Evolutionary conservation across 2,329 filamentous ascomycete species (phyloP), one percentile per base, ranked within the genome.

Genomic region (Calonectria pteridis): DNA sequence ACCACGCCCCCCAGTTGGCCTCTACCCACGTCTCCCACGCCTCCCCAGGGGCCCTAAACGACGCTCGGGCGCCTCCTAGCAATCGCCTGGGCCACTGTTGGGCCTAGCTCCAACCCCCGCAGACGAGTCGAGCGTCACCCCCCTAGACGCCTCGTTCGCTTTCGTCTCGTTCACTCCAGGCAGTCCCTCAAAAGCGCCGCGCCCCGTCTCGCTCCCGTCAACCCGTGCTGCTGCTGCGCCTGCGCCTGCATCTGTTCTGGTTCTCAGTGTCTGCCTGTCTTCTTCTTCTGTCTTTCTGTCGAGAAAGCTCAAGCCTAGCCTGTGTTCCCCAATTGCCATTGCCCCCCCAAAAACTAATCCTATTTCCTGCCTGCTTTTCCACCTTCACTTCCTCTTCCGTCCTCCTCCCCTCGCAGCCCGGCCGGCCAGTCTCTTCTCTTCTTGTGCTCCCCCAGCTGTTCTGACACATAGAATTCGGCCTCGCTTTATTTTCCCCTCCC

Each of bases 81-180:
- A 73, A 72, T 77, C 78, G 69, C 78, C 77, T 79, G 77, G 76
- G 53, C 75, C 76, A 50, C 78, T 78, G 78, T 76, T 80, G 71
- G 77, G 78, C 73, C 75, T 80, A 78, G 78, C 78, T 80, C 68
- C 75, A 79, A 78, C 75, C 77, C 78, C 78, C 78, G 78, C 78
- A 80, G 76, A 80, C 43, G 70, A 75, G 77, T 80, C 75, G 75
- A 78, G 78, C 75, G 77, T 77, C 77, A 73, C 26, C 72, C 75
- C 71, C 75, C 78, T 77, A 80, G 78, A 78, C 77, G 78, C 78
- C 77, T 80, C 78, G 74, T 79, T 77, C 77, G 71, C 75, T 71
- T 73, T 72, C 59, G 71, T 69, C 63, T 65, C 68, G 70, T 64
- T 65, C 62, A 37, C 51, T 77, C 74, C 76, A 71, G 74, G 75